A percentile compares a stretch with the other conserved stretches of the same genome.
phyloP scores from a whole-genome alignment of 78 protist genomes.

The Dictyostelium intermedium region DNA sequence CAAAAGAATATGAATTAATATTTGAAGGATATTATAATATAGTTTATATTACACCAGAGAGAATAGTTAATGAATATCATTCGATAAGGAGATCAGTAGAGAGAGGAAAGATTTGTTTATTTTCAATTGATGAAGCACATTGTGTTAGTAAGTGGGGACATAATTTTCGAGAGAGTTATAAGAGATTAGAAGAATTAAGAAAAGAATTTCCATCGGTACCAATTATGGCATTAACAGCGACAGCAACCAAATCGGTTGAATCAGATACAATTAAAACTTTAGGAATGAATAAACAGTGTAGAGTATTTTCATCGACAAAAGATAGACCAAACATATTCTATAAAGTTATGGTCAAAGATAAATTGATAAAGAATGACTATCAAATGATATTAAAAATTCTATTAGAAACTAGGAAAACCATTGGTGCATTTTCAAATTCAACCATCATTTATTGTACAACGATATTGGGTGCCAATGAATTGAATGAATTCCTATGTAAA shows the following conservation, averaged over 20 bases:
- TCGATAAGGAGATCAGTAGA: neutral
- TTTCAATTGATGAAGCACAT: constrained; percentile 93
- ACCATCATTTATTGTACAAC: constrained; percentile 71
- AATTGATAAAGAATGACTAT: neutral
- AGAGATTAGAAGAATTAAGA: neutral
- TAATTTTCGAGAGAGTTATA: constrained; percentile 85
- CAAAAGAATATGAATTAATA: neutral
- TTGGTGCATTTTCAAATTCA: neutral
- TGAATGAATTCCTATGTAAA: neutral
- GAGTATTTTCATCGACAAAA: neutral
- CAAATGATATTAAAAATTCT: neutral
- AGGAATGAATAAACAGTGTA: neutral
- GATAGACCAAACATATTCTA: constrained; percentile 62
- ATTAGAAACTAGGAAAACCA: neutral
- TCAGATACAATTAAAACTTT: neutral
- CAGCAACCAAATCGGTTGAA: constrained; percentile 70
- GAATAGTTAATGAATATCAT: constrained; percentile 3
- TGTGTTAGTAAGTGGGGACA: constrained; percentile 95
- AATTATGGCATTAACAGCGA: constrained; percentile 86
- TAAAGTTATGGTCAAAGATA: neutral
- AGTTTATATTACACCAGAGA: constrained; percentile 87
- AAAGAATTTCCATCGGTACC: constrained; percentile 24
- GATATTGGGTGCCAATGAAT: neutral
- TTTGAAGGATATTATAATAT: constrained; percentile 28
- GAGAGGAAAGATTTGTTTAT: neutral